phyloP scores from a whole-genome alignment of 331 rosid species.

The Malus hybrid region DNA sequence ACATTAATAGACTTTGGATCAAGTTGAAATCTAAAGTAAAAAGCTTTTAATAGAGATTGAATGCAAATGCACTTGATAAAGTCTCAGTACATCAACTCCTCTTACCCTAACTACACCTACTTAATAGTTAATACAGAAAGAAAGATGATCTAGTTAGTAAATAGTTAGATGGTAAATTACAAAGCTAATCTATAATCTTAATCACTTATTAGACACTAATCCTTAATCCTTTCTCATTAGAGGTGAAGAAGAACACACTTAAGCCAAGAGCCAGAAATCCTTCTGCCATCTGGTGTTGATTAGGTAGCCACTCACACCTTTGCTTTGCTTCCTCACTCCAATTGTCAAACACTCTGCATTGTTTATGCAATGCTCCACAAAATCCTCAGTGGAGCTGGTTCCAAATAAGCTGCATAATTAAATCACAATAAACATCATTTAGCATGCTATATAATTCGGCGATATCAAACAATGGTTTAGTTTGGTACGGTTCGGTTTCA shows the following conservation, averaged over 20 bases:
- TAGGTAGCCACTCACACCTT: conserved; percentile 71
- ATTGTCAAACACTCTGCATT: conserved; percentile 79
- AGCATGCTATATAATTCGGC: not conserved
- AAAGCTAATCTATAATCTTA: not conserved
- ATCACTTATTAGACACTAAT: not conserved
- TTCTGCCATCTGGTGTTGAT: conserved; percentile 95
- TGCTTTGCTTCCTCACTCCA: conserved; percentile 92
- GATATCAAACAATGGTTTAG: not conserved
- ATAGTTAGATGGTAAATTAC: not conserved
- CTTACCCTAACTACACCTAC: not conserved
- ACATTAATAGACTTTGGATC: not conserved
- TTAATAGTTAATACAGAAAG: not conserved
- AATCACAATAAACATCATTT: not conserved
- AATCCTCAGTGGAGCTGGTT: conserved; percentile 5
- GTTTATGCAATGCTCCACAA: conserved; percentile 37
- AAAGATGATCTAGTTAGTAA: not conserved
- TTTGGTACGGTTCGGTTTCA: not conserved
- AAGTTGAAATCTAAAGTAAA: not conserved
- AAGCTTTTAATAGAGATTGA: not conserved
- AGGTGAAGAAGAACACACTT: too few species aligned
- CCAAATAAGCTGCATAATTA: conserved; percentile 60
- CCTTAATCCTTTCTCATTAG: not conserved
- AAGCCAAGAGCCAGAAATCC: conserved; percentile 96
- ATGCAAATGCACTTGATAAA: not conserved
- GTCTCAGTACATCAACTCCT: not conserved